Evolutionary conservation across 2,329 filamentous ascomycete genomes (phyloP), one percentile per base, ranked within the genome.

Genomic region (Pyrenochaeta sp.): DNA sequence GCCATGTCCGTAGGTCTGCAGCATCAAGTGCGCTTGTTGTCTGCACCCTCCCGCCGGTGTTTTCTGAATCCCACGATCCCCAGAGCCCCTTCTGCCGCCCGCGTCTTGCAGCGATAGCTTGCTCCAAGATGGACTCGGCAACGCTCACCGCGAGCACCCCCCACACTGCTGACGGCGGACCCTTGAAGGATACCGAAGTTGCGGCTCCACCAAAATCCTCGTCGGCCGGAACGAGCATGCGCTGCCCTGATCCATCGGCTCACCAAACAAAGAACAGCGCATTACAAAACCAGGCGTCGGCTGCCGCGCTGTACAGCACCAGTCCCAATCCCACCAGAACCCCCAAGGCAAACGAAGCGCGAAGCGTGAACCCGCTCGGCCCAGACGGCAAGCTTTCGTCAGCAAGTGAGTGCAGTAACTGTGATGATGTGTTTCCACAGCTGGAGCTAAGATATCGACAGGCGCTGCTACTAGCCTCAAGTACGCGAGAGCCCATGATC

Each of bases 401-500:
- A 48, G 83, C 83, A 62, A 82, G 86, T 87, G 73, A 72, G 83
- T 77, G 28, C 39, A 24, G 15, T 9, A 32, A 19, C 27, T 22
- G 42, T 47, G 32, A 28, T 10, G 2, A 10, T 15, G 51, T n/a
- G 5, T 37, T 54, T 19, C 42, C 46, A 45, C 51, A 15, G 22
- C 32, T 49, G 13, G 19, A 30, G 49, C 58, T 66, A 43, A 65
- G 43, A n/a, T 30, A 24, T 27, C 70, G 36, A 71, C 67, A 88
- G 86, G 86, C 65, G 86, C 86, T 52, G 85, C 86, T 22, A 78
- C 84, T 49, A 87, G 85, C 52, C 80, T 93, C 58, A 90, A 88
- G 75, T 91, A 92, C 81, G 91, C 91, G 58, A 85, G 86, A 69
- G 86, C 90, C 43, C 83, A 87, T 71, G 88, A 91, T 67, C 84